phyloP scores from a whole-genome alignment of 495 filamentous ascomycete species.

The Daldinia decipiens region DNA sequence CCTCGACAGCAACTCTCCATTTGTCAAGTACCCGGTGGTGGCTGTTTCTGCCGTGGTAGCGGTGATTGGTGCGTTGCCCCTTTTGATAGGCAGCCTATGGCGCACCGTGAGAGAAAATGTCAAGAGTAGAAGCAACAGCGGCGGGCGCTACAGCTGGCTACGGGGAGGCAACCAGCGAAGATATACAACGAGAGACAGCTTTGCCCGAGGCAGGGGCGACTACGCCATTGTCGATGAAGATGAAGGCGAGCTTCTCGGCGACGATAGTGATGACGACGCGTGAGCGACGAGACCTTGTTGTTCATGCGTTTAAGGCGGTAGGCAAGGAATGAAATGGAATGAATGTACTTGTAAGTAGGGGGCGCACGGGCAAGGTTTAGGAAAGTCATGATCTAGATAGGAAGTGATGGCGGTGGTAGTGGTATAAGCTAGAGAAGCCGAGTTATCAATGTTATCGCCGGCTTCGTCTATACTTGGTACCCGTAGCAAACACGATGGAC shows the following conservation, averaged over 20 bases:
- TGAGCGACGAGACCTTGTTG: conserved; percentile 47
- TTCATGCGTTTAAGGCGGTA: background rate
- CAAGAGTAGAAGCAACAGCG: conserved; percentile 47
- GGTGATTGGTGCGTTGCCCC: conserved; percentile 76
- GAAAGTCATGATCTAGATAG: conserved; percentile 29
- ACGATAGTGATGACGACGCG: conserved; percentile 91
- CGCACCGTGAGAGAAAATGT: conserved; percentile 64
- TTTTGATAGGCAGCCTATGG: conserved; percentile 74
- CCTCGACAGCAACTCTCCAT: conserved; percentile 72
- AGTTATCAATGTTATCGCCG: background rate
- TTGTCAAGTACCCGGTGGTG: conserved; percentile 81
- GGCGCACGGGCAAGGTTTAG: conserved; percentile 38
- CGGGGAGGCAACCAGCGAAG: conserved; percentile 64
- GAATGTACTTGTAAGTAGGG: conserved; percentile 36
- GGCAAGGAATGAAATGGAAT: conserved; percentile 10
- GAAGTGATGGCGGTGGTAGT: conserved; percentile 7
- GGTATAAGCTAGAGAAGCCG: background rate
- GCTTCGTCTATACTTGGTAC: conserved; percentile 6
- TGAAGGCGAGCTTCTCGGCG: conserved; percentile 90
- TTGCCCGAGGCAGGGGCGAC: conserved; percentile 83
- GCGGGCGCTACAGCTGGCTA: conserved; percentile 56
- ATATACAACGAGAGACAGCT: conserved; percentile 85
- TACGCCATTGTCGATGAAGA: conserved; percentile 90
- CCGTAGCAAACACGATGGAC: conserved; percentile 19
- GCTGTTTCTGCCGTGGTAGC: conserved; percentile 81